Evolutionary conservation across 352 stramenopile genomes (phyloP), one percentile per base, ranked within the genome.

Genomic region (Saprolegnia parasitica): DNA sequence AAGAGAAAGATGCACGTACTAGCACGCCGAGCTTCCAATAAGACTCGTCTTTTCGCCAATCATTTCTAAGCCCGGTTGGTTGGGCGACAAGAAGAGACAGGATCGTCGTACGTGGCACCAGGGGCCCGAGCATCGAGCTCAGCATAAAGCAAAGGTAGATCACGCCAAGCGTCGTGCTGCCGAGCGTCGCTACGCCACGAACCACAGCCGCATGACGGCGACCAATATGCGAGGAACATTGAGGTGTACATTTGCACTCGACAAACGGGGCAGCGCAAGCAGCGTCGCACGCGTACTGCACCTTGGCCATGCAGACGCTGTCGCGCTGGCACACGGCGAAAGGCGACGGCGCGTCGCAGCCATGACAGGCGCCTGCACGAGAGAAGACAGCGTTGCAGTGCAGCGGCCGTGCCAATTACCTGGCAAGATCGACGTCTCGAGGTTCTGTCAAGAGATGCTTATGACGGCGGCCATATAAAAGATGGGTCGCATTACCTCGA

Each of bases 81-180:
- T n/a, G n/a, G n/a, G n/a, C n/a, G n/a, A n/a, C n/a, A n/a, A n/a
- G n/a, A n/a, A n/a, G n/a, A n/a, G n/a, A n/a, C n/a, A n/a, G n/a
- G n/a, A n/a, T n/a, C n/a, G n/a, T n/a, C n/a, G 47, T 62, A 70
- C 63, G 62, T 42, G 50, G 63, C 8, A 70, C 13, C 18, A 70
- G 10, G 1, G 63, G 50, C 11, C 63, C 63, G 35, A 70, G 11
- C 20, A 70, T 47, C 18, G 63, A 52, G 35, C 45, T 70, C 29
- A 70, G 21, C 11, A 56, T 70, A 26, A 62, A 70, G 18, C 23
- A 24, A 5, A 70, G 47, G 54, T 70, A 70, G 1, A 70, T 46
- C 10, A 70, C 18, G 35, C 63, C 63, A 15, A 70, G 50, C 1
- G 55, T 70, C 20, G 63, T 70, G 39, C 23, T 70, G 63, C 63